Percentiles rank a stretch among this genome's conserved stretches.
Conservation (phyloP, 2,329 filamentous ascomycete genomes). For the Talaromyces sp. region DNA sequence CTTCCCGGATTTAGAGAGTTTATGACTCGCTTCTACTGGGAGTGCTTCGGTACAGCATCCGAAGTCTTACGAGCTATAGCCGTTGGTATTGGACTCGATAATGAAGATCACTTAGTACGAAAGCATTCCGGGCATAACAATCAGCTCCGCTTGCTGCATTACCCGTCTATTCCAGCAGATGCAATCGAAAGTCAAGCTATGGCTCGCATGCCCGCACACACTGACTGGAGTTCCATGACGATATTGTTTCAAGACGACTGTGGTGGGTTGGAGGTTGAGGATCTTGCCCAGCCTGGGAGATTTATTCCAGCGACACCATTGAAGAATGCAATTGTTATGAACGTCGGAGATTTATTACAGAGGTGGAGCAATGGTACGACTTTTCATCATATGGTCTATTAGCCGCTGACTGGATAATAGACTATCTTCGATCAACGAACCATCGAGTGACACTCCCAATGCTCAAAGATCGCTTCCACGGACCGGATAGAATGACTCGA, state of each 20-base stretch:
- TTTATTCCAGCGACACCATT: constrained; percentile 42
- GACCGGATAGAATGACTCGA: constrained; percentile 32
- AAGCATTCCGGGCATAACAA: constrained; percentile 57
- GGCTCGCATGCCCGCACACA: constrained; percentile 51
- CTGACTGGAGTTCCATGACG: constrained; percentile 54
- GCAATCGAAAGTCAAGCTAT: constrained; percentile 43
- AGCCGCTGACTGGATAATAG: constrained; percentile 22
- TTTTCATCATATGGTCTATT: not conserved
- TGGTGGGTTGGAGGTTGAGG: not conserved
- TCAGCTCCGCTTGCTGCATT: constrained; percentile 59
- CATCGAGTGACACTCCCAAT: constrained; percentile 49
- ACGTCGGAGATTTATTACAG: not conserved
- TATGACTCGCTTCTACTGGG: not conserved
- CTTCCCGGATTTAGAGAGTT: constrained; percentile 61
- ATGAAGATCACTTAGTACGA: constrained; percentile 44
- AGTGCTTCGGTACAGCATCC: not conserved
- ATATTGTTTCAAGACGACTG: constrained; percentile 51
- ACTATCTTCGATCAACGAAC: constrained; percentile 52
- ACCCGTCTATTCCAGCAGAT: constrained; percentile 47
- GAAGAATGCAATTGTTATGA: constrained; percentile 25
- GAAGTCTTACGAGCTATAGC: constrained; percentile 25
- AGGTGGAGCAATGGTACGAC: not conserved
- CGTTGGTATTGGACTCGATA: constrained; percentile 46
- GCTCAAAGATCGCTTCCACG: constrained; percentile 35
- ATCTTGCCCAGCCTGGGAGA: not conserved